Percentiles rank a stretch among this genome's conserved stretches.
These are phyloP conservation scores for Metschnikowia vanudenii DNA, from an alignment of 805 yeast species.

Conservation along the genomic window DNA sequence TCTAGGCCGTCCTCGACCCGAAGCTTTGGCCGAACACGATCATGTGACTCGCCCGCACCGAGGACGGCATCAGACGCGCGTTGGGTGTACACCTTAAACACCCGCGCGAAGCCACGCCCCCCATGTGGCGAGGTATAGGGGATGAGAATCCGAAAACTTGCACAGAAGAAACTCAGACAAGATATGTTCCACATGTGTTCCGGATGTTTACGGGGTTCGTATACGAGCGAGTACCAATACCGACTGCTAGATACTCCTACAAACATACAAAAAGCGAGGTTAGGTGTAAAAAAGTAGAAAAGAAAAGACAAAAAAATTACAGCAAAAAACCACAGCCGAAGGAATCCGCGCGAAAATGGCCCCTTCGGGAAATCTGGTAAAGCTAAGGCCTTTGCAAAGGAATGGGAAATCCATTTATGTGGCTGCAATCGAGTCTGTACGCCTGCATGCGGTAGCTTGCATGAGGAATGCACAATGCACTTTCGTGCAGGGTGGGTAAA, in stretches of 20 bases:
- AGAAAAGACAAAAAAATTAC: too few relatives aligned
- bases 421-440: background rate
- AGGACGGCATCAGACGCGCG: background rate
- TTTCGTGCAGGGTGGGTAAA: slow-evolving; percentile 1
- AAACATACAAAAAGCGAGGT: too few relatives aligned
- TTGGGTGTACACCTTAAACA: background rate
- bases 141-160: background rate
- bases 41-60: slow-evolving; percentile 1
- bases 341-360: background rate
- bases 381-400: background rate
- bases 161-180: background rate
- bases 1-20: slow-evolving; percentile 2
- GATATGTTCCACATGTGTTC: background rate
- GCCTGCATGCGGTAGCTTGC: background rate
- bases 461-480: slow-evolving; percentile 3
- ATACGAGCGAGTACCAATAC: too few relatives aligned
- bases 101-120: background rate
- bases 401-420: background rate
- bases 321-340: too few relatives aligned
- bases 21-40: background rate
- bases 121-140: background rate
- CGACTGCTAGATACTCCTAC: too few relatives aligned
- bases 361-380: background rate
- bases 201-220: background rate
- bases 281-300: too few relatives aligned